phyloP scores from a whole-genome alignment of 768 basidiomycete genomes.

The Boletus eberwhitei region DNA sequence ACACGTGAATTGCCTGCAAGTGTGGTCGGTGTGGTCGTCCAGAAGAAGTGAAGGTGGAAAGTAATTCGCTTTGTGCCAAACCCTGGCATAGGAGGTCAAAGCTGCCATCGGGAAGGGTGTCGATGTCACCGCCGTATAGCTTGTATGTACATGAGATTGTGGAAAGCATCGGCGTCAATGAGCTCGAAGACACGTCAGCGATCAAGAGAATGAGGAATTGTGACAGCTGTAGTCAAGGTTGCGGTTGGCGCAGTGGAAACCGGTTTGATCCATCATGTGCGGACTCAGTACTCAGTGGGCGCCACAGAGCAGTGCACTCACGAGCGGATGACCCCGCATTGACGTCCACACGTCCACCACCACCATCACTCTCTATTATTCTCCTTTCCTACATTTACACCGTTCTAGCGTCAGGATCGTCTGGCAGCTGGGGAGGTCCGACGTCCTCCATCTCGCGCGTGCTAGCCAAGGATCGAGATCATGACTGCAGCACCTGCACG shows the following conservation, averaged over 20 bases:
- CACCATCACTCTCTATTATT: background rate
- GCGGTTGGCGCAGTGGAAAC: background rate
- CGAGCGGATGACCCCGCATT: conserved; percentile 11
- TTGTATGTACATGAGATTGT: background rate
- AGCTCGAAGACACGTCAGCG: background rate
- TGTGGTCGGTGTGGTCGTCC: background rate
- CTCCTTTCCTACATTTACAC: background rate
- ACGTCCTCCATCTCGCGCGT: conserved; percentile 5
- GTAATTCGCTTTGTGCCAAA: background rate
- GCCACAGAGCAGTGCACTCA: conserved; percentile 2
- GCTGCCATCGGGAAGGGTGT: background rate
- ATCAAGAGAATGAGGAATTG: background rate
- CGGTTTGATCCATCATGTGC: conserved; percentile 1
- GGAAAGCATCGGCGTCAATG: background rate
- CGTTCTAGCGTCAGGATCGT: background rate
- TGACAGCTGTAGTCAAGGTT: background rate
- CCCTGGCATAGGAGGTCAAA: background rate
- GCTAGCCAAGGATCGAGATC: conserved; percentile 5
- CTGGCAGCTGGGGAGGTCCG: conserved; percentile 2
- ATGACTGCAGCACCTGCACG: conserved; percentile 18
- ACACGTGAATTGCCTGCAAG: background rate
- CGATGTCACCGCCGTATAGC: background rate
- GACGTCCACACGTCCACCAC: background rate
- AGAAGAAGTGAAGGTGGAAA: background rate
- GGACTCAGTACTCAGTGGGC: background rate